Conservation (phyloP, 192 early-diverging fungal species). For the Coemansia sp. region DNA sequence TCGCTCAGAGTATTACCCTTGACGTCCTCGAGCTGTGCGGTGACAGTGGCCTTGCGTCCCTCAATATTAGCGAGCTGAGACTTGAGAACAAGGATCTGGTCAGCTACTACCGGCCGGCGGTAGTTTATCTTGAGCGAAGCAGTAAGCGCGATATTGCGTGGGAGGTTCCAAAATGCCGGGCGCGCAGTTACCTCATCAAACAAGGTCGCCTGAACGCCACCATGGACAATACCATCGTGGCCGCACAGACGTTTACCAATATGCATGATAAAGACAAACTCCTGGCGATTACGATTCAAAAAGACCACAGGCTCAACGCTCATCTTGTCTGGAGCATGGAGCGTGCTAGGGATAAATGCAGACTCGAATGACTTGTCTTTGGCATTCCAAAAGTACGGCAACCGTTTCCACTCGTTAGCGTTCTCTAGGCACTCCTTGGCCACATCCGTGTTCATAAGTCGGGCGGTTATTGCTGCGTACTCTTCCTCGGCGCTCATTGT, state of each 20-base stretch:
- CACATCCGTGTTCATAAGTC: constrained; percentile 21
- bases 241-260: constrained; percentile 71
- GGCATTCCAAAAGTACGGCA: constrained; percentile 45
- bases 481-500: neutral
- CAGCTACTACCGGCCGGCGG: constrained; percentile 61
- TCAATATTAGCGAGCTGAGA: constrained; percentile 59
- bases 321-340: constrained; percentile 32
- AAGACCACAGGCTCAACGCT: constrained; percentile 45
- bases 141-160: constrained; percentile 69
- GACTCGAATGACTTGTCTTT: constrained; percentile 2
- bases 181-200: constrained; percentile 67
- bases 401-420: constrained; percentile 49
- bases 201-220: constrained; percentile 71
- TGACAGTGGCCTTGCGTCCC: constrained; percentile 67
- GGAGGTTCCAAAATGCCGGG: constrained; percentile 60
- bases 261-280: constrained; percentile 60
- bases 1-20: constrained; percentile 63
- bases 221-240: constrained; percentile 78
- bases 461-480: constrained; percentile 9
- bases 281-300: constrained; percentile 47
- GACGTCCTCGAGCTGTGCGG: constrained; percentile 60
- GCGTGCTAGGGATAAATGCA: constrained; percentile 29
- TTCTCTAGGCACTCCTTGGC: constrained; percentile 39
- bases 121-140: constrained; percentile 78
- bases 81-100: constrained; percentile 59